These are phyloP conservation scores for Phaffomyces thermotolerans DNA, from an alignment of 805 yeast species.

Conservation along the genomic window DNA sequence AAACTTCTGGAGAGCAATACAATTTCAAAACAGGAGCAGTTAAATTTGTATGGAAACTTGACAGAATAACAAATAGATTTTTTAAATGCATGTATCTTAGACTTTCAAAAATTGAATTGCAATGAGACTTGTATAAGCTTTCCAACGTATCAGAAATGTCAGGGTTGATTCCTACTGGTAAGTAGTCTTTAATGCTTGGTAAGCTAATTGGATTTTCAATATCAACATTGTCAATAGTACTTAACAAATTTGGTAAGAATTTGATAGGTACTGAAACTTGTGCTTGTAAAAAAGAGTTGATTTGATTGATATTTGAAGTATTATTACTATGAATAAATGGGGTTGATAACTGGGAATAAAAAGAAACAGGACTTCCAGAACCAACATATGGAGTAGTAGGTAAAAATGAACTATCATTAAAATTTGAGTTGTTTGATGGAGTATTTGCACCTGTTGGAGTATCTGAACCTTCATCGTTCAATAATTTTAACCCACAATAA, in stretches of 20 bases:
- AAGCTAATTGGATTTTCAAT: conserved; percentile 27
- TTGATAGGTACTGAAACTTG: conserved; percentile 12
- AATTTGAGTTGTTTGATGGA: conserved; percentile 18
- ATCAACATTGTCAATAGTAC: conserved; percentile 13
- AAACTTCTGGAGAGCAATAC: conserved; percentile 39
- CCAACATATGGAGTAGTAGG: conserved; percentile 25
- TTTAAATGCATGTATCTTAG: conserved; percentile 62
- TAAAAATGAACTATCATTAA: conserved; percentile 17
- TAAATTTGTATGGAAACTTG: conserved; percentile 47
- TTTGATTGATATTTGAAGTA: conserved; percentile 5
- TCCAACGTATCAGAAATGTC: conserved; percentile 51
- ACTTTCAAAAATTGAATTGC: conserved; percentile 56
- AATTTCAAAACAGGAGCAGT: conserved; percentile 58
- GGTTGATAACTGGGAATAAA: conserved; percentile 22
- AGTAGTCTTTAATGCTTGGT: conserved; percentile 26
- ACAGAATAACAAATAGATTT: conserved; percentile 46
- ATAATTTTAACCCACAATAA: conserved; percentile 63
- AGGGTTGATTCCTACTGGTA: conserved; percentile 14
- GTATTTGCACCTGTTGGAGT: conserved; percentile 23
- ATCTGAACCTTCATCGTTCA: conserved; percentile 26
- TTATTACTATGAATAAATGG: conserved; percentile 11
- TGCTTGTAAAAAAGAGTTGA: conserved; percentile 13
- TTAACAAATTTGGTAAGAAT: conserved; percentile 18
- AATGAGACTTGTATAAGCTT: conserved; percentile 56
- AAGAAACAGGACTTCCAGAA: conserved; percentile 22